phyloP scores from a whole-genome alignment of 1,139 yeast species.

The Suhomyces chickasaworum region DNA sequence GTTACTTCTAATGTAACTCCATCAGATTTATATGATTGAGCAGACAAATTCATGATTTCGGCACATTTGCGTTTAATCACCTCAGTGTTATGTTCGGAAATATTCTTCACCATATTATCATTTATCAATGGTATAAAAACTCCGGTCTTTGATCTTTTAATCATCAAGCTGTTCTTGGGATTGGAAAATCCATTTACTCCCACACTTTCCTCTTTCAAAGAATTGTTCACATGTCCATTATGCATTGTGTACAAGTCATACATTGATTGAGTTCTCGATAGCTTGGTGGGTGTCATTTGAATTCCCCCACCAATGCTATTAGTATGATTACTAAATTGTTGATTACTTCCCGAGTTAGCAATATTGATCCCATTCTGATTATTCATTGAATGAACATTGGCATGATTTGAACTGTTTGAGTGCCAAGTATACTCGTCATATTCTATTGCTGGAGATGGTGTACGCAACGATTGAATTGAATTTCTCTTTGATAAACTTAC shows the following conservation, averaged over 20 bases:
- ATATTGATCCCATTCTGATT: slow-evolving; percentile 5
- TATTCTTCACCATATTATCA: slow-evolving; percentile 24
- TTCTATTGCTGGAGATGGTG: slow-evolving; percentile 53
- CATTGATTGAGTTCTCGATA: slow-evolving; percentile 45
- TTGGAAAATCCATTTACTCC: slow-evolving; percentile 1
- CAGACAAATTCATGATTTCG: slow-evolving; percentile 28
- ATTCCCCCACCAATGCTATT: slow-evolving; percentile 1
- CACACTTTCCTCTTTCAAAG: slow-evolving; percentile 7
- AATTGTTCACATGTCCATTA: slow-evolving; percentile 6
- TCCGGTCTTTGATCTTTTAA: slow-evolving; percentile 33
- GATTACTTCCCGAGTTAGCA: slow-evolving; percentile 1
- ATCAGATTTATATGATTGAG: neutral
- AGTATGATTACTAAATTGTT: slow-evolving; percentile 1
- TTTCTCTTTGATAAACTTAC: slow-evolving; percentile 29
- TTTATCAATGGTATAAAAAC: slow-evolving; percentile 27
- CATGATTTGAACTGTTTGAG: slow-evolving; percentile 1
- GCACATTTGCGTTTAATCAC: slow-evolving; percentile 31
- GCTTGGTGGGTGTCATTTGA: slow-evolving; percentile 22
- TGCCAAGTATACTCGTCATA: slow-evolving; percentile 46
- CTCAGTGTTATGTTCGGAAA: slow-evolving; percentile 26
- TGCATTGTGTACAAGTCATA: slow-evolving; percentile 32
- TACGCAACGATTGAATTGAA: slow-evolving; percentile 35
- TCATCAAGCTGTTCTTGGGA: slow-evolving; percentile 18
- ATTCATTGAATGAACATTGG: neutral
- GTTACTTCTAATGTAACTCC: slow-evolving; percentile 10